Evolutionary conservation across 2,329 filamentous ascomycete genomes (phyloP).

Genomic region (Ceratocystis harringtonii): DNA sequence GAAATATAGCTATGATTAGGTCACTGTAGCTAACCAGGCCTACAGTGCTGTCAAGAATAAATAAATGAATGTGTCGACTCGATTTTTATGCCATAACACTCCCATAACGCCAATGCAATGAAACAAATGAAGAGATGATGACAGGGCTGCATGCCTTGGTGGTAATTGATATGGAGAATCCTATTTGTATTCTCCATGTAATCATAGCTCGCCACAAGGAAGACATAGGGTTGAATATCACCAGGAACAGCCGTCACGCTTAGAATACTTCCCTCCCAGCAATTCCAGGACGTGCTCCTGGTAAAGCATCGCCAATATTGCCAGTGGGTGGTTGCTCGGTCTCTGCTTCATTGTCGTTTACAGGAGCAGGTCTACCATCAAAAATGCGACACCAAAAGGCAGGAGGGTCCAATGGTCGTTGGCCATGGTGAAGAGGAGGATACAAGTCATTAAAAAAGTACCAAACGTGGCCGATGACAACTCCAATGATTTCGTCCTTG

Average conservation of each 20-base stretch:
- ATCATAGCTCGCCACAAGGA: no score
- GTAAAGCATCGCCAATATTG: constrained; percentile 47
- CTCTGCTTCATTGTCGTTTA: constrained; percentile 24
- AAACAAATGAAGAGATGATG: neutral
- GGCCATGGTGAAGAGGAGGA: constrained; percentile 72
- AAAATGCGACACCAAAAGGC: constrained; percentile 81
- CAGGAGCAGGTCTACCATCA: constrained; percentile 37
- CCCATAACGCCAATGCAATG: neutral
- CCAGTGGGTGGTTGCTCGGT: constrained; percentile 30
- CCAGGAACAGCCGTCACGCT: neutral
- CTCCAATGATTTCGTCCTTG: constrained; percentile 91
- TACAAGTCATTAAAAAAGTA: constrained; percentile 98
- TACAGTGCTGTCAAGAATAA: no score
- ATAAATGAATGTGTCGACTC: no score
- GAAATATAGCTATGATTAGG: no score
- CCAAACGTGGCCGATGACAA: constrained; percentile 89
- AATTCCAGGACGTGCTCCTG: constrained; percentile 31
- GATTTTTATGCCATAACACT: neutral
- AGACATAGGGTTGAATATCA: neutral
- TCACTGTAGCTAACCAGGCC: no score
- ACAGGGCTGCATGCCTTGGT: neutral
- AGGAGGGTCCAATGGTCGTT: constrained; percentile 76
- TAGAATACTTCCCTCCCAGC: constrained; percentile 8
- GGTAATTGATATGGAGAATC: neutral
- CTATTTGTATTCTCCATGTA: no score